Percentiles rank a stretch among this genome's conserved stretches.
Evolutionary conservation across 495 filamentous ascomycete species (phyloP).

Genomic region (Amphirosellinia nigrospora): DNA sequence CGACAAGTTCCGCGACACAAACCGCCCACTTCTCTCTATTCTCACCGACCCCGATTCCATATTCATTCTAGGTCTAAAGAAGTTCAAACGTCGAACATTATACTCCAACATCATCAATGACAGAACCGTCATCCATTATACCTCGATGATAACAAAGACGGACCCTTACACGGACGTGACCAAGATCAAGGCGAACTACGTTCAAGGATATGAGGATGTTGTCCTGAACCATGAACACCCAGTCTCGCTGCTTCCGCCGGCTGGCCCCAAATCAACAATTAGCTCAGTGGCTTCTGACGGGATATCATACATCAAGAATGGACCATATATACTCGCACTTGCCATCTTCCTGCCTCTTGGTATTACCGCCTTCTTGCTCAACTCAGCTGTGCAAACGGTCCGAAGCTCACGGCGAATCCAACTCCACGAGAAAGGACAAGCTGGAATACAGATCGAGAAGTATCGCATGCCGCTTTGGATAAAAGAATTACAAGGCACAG

Average conservation of each 20-base stretch:
- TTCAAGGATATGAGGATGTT: constrained; percentile 74
- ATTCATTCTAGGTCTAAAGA: constrained; percentile 79
- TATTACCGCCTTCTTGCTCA: constrained; percentile 71
- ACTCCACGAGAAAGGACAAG: constrained; percentile 74
- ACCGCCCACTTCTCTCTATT: constrained; percentile 76
- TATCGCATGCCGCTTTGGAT: constrained; percentile 81
- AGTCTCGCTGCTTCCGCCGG: constrained; percentile 53
- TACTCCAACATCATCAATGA: constrained; percentile 92
- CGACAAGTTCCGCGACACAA: constrained; percentile 83
- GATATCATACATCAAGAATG: constrained; percentile 40
- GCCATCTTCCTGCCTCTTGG: constrained; percentile 71
- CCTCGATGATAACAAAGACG: constrained; percentile 70
- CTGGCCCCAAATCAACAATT: constrained; percentile 29
- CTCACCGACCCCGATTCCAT: constrained; percentile 84
- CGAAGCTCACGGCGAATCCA: constrained; percentile 74
- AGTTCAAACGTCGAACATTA: constrained; percentile 73
- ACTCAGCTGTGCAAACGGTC: constrained; percentile 74
- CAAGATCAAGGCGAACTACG: constrained; percentile 70
- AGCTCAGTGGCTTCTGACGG: constrained; percentile 27
- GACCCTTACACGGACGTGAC: constrained; percentile 77
- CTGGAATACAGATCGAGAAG: constrained; percentile 62
- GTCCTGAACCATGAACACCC: constrained; percentile 75
- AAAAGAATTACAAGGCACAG: constrained; percentile 69
- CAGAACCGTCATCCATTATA: constrained; percentile 79
- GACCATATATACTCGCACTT: constrained; percentile 69